Evolutionary conservation across 2,329 filamentous ascomycete species (phyloP).

Genomic region (Pestalotiopsis sp.): DNA sequence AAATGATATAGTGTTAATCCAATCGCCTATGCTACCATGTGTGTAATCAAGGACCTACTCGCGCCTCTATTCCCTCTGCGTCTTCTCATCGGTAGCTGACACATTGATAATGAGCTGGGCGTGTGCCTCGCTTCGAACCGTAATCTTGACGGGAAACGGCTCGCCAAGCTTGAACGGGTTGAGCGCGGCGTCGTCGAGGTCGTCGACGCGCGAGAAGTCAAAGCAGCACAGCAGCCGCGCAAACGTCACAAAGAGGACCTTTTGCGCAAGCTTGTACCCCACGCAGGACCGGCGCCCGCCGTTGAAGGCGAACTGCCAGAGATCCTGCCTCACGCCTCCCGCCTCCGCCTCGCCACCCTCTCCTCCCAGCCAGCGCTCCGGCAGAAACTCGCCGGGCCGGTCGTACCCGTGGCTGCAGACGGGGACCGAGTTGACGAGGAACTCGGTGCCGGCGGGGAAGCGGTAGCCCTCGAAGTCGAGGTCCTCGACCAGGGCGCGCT

Average conservation of each 20-base stretch:
- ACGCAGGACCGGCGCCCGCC: not conserved
- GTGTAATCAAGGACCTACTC: too few species aligned
- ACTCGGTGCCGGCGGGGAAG: conserved; percentile 45
- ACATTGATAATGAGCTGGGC: not conserved
- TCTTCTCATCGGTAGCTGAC: too few species aligned
- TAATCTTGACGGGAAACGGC: not conserved
- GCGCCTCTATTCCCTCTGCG: too few species aligned
- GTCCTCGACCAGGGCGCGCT: conserved; percentile 42
- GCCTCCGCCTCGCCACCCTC: not conserved
- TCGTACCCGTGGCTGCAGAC: conserved; percentile 24
- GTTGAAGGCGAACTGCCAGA: not conserved
- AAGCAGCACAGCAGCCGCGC: not conserved
- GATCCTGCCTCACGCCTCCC: not conserved
- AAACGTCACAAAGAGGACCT: not conserved
- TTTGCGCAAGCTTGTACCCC: not conserved
- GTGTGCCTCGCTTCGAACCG: not conserved
- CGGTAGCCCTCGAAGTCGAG: conserved; percentile 48
- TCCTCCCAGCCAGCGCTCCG: not conserved
- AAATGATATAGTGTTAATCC: too few species aligned
- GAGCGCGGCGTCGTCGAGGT: not conserved
- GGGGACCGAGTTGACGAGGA: conserved; percentile 41
- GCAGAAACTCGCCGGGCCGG: not conserved
- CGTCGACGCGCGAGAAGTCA: not conserved
- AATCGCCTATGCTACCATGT: too few species aligned
- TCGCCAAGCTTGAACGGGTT: not conserved